Conservation (phyloP, 2,329 filamentous ascomycete species). For the Ilyonectria robusta region DNA sequence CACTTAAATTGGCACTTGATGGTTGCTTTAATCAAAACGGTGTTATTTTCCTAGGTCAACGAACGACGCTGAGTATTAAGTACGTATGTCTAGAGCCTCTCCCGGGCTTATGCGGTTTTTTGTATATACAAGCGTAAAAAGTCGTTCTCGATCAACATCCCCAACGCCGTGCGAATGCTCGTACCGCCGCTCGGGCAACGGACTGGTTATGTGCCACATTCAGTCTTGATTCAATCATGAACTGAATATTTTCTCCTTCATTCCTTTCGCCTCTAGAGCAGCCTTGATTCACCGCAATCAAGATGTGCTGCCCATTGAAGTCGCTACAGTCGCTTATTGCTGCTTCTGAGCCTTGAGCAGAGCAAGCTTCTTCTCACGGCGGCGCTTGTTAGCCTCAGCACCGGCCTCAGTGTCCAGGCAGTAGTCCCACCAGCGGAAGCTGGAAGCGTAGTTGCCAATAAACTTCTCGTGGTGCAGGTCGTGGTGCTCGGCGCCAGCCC, state of each 20-base stretch:
- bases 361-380: slow-evolving; percentile 82
- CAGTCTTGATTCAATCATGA: slow-evolving; percentile 45
- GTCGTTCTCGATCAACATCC: slow-evolving; percentile 46
- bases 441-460: slow-evolving; percentile 97
- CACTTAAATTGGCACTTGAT: background rate
- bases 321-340: slow-evolving; percentile 63
- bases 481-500: slow-evolving; percentile 97
- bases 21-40: background rate
- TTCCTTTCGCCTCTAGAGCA: slow-evolving; percentile 25
- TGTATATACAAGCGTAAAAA: slow-evolving; percentile 51
- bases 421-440: slow-evolving; percentile 99
- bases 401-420: slow-evolving; percentile 93
- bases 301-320: slow-evolving; percentile 26
- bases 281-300: slow-evolving; percentile 46
- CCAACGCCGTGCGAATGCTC: slow-evolving; percentile 51
- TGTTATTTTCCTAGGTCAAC: slow-evolving; percentile 31
- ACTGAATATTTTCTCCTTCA: slow-evolving; percentile 30
- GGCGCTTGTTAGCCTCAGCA: slow-evolving; percentile 86
- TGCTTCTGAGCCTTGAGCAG: slow-evolving; percentile 76
- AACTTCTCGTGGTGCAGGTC: slow-evolving; percentile 98
- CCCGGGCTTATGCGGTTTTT: slow-evolving; percentile 41
- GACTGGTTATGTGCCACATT: slow-evolving; percentile 36
- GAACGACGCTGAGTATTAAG: slow-evolving; percentile 53
- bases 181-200: slow-evolving; percentile 37
- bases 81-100: slow-evolving; percentile 49